These are phyloP conservation scores for Blastobotrys malaysiensis DNA, from an alignment of 1,139 yeast genomes.

Conservation along the genomic window DNA sequence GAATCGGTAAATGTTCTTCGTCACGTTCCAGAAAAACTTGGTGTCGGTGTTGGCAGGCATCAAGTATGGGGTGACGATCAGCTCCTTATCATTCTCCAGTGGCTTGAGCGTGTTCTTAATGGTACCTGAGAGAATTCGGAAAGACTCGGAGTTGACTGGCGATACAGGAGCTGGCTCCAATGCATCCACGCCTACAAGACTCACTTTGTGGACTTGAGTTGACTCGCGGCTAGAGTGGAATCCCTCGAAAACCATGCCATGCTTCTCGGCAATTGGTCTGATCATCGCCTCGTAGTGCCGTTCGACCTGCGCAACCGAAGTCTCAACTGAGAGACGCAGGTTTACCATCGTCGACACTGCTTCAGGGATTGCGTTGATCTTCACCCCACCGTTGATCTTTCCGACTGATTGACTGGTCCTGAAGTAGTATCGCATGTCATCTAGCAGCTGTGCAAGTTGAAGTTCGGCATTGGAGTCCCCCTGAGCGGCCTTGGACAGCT, in stretches of 20 bases:
- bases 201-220: constrained; percentile 38
- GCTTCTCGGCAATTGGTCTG: constrained; percentile 39
- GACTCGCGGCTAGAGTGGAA: constrained; percentile 2
- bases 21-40: constrained; percentile 65
- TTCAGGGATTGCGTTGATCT: constrained; percentile 73
- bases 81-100: constrained; percentile 5
- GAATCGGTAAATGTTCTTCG: constrained; percentile 66
- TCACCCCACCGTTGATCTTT: constrained; percentile 61
- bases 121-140: constrained; percentile 54
- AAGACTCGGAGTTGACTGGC: constrained; percentile 43
- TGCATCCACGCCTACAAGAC: constrained; percentile 11
- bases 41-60: constrained; percentile 87
- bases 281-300: constrained; percentile 39
- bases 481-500: constrained; percentile 16
- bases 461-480: constrained; percentile 17
- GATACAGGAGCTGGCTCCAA: constrained; percentile 60
- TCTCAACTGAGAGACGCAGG: constrained; percentile 54
- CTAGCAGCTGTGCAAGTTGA: constrained; percentile 35
- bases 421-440: constrained; percentile 39
- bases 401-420: constrained; percentile 66
- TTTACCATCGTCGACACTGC: constrained; percentile 50
- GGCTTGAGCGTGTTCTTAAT: constrained; percentile 37
- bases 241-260: constrained; percentile 41
- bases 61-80: constrained; percentile 57
- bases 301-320: constrained; percentile 39